These are phyloP conservation scores for Vicia faba DNA, from an alignment of 306 rosid species.

Conservation along the genomic window DNA sequence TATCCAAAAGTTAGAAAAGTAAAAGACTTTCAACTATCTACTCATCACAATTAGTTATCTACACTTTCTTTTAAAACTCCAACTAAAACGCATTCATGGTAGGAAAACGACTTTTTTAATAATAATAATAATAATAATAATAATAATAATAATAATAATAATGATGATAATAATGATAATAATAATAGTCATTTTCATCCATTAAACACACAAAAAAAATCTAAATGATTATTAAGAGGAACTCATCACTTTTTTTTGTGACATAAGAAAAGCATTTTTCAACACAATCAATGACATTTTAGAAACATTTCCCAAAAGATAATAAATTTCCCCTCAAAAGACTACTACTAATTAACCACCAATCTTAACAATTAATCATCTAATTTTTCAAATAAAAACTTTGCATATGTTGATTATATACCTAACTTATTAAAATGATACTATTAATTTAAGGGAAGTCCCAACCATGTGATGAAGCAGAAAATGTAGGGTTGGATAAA, in stretches of 20 bases:
- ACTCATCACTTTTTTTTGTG: not conserved
- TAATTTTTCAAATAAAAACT: not conserved
- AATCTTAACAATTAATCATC: not conserved
- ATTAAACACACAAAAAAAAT: not conserved
- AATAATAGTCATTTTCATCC: not conserved
- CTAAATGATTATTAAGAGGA: not conserved
- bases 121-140: too few species aligned
- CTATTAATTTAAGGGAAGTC: not conserved
- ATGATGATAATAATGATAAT: not conserved
- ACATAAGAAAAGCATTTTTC: not conserved
- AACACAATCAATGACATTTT: conserved; percentile 12
- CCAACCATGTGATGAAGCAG: conserved; percentile 39
- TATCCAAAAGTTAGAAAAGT: conserved; percentile 31
- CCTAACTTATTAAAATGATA: not conserved
- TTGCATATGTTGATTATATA: too few species aligned
- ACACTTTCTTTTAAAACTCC: conserved; percentile 20
- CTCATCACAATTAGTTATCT: conserved; percentile 16
- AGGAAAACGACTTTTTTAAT: conserved; percentile 13
- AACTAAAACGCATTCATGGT: conserved; percentile 18
- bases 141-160: too few species aligned
- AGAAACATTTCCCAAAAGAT: not conserved
- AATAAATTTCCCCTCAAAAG: not conserved
- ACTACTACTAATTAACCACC: not conserved
- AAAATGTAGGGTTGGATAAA: conserved; percentile 20
- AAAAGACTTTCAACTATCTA: conserved; percentile 26